Conservation (phyloP, 345 rosid species). For the Eucalyptus lansdowneana region DNA sequence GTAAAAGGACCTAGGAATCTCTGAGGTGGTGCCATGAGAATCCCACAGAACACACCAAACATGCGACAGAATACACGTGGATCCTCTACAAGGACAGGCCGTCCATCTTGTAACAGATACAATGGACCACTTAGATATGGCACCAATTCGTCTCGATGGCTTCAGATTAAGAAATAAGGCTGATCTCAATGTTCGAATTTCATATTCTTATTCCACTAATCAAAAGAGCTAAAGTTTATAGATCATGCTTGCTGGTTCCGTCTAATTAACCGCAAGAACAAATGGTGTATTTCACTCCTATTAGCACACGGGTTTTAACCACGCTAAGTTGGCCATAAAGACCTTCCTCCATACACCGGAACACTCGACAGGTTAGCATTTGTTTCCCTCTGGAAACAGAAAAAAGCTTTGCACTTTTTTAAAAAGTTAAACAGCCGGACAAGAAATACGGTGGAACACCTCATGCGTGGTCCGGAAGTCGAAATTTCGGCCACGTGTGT, state of each 20-base stretch:
- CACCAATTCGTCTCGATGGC: not conserved
- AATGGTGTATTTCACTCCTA: not conserved
- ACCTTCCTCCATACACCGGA: not conserved
- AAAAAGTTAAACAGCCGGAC: not conserved
- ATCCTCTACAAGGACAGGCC: not conserved
- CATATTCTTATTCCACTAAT: not conserved
- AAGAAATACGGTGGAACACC: not conserved
- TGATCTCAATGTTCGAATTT: not conserved
- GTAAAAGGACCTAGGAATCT: not conserved
- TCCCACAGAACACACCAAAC: not conserved
- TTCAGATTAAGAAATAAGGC: not conserved
- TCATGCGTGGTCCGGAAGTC: not conserved
- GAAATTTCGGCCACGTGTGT: not conserved
- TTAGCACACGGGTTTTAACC: not conserved
- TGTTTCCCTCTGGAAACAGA: not conserved
- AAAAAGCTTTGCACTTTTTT: not conserved
- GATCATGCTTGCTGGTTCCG: not conserved
- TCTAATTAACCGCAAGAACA: not conserved
- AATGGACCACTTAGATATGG: not conserved
- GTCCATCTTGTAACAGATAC: not conserved
- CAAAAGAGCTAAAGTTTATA: not conserved
- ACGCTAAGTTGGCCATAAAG: not conserved
- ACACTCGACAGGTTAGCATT: not conserved
- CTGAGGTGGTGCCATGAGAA: not conserved
- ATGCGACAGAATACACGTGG: not conserved